Conservation (phyloP, 1,284 basidiomycete genomes). For the Takashimella tepidaria region DNA sequence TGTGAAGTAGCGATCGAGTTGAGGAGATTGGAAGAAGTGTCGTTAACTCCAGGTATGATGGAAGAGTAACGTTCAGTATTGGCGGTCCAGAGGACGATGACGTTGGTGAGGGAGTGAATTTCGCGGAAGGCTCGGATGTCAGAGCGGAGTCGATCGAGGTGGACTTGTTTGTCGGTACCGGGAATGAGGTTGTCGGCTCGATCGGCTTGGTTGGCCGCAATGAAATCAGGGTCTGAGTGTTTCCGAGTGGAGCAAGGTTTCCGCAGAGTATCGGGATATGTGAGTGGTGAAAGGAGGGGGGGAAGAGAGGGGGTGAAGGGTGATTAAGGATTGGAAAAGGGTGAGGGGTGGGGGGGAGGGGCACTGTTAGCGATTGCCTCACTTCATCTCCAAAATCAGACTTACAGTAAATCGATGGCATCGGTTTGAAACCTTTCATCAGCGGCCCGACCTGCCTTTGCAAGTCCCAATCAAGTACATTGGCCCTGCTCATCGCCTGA, state of each 20-base stretch:
- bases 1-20: constrained; percentile 77
- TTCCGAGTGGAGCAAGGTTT: no score
- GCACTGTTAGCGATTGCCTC: not conserved
- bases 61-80: constrained; percentile 98
- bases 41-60: constrained; percentile 90
- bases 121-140: constrained; percentile 94
- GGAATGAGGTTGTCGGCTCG: constrained; percentile 82
- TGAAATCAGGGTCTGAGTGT: constrained; percentile 67
- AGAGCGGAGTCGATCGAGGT: constrained; percentile 84
- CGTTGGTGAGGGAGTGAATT: constrained; percentile 74
- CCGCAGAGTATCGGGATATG: no score
- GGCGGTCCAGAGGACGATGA: constrained; percentile 95
- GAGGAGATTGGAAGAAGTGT: constrained; percentile 86
- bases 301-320: no score
- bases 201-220: constrained; percentile 94
- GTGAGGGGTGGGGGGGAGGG: not conserved
- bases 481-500: constrained; percentile 86
- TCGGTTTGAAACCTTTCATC: constrained; percentile 77
- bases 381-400: no score
- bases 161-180: constrained; percentile 79
- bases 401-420: constrained; percentile 84
- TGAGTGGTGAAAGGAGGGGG: no score
- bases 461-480: constrained; percentile 94
- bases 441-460: constrained; percentile 88
- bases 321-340: constrained; percentile 46